Base-by-base conservation (phyloP, 2,329 filamentous ascomycete genomes). In the Calonectria leucothoes region DNA sequence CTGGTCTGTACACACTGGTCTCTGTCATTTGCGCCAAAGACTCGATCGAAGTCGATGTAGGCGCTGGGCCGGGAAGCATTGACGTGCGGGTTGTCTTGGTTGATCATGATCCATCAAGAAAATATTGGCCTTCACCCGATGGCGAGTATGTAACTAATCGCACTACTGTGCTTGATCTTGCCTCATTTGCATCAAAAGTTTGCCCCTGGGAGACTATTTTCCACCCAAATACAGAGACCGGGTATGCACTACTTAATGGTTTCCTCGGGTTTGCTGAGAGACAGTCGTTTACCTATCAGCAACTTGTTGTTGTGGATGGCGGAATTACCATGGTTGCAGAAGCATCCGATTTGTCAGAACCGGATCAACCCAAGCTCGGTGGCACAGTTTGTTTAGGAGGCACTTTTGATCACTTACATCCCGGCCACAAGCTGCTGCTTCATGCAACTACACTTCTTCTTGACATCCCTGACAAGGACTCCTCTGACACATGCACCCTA, bases 381-480 rank as follows among this genome's bases (percentile, higher is more conserved):
- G 72, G 74, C 4, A 81, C 76, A 3, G 93, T 97, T 64, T 94
- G 93, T 66, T 91, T 98, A 15, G 97, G 96, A 35, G 97, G 97
- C 12, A 99, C 97, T 0, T 99, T 98, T 85, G 97, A 99, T 83
- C 95, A 98, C 84, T 90, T 99, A 27, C 97, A 99, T 82, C 93
- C 94, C 5, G 97, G 97, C 7, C 97, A 99, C 87, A 99, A 98
- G 85, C 89, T 98, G n/a, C 90, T 99, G 25, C 90, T 99, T 25
- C 95, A 96, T n/a, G 96, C 96, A 74, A 94, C 94, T 0, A 91
- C 93, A 0, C 90, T 98, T 70, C 89, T 95, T 20, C 88, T 94
- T 70, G 90, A 91, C 72, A 88, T 90, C 0, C 86, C 87, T 0
- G 77, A 84, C 51, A 80, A 84, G 37, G 78, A 81, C 37, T 81